Conservation (phyloP, 305 asterid genomes). For the Withania somnifera region DNA sequence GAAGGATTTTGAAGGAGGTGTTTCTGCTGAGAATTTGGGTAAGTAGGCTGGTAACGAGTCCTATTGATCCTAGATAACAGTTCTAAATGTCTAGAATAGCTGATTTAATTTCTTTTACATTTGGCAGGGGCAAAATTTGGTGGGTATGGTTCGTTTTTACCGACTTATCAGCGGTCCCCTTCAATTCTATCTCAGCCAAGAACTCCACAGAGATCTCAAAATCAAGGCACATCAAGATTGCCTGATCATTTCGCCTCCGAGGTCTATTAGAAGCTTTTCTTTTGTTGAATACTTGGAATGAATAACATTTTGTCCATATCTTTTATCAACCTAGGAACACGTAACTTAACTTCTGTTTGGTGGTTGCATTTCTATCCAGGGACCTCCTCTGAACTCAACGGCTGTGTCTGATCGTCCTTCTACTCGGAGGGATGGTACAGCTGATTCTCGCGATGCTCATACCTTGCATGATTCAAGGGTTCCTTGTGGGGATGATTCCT, state of each 20-base stretch:
- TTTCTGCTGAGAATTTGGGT: conserved; percentile 75
- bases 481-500: conserved; percentile 25
- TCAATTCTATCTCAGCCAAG: conserved; percentile 40
- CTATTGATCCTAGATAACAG: conserved; percentile 5
- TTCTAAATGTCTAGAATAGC: conserved; percentile 15
- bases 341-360: conserved; percentile 18
- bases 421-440: conserved; percentile 29
- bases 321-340: conserved; percentile 1
- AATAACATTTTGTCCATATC: conserved; percentile 4
- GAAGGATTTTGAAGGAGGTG: conserved; percentile 88
- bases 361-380: conserved; percentile 41
- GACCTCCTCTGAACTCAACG: conserved; percentile 26
- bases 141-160: conserved; percentile 87
- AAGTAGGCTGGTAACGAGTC: conserved; percentile 19
- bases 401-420: conserved; percentile 22
- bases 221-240: conserved; percentile 28
- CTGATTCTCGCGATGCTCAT: conserved; percentile 22
- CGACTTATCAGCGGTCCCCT: conserved; percentile 69
- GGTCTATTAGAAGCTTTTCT: conserved; percentile 31
- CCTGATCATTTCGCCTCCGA: conserved; percentile 32
- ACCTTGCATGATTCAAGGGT: conserved; percentile 25
- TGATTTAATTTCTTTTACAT: conserved; percentile 9
- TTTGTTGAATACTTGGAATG: conserved; percentile 1
- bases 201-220: conserved; percentile 51
- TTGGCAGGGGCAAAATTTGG: conserved; percentile 78